A percentile compares a stretch with the other conserved stretches of the same genome.
Evolutionary conservation across 1,284 basidiomycete genomes (phyloP).

Genomic region (Lignosus rhinocerotis): DNA sequence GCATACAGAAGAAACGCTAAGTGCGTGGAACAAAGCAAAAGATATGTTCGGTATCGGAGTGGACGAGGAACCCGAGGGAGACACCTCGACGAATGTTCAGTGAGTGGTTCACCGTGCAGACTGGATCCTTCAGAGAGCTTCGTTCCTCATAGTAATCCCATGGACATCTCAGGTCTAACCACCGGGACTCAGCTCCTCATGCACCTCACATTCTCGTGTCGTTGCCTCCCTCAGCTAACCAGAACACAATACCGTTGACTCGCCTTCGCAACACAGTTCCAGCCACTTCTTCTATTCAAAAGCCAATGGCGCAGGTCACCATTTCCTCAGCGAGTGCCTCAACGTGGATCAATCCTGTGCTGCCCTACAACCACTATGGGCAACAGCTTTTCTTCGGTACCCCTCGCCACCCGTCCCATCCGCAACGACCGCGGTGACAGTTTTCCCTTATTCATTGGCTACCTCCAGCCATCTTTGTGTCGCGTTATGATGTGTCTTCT

Average conservation of each 20-base stretch:
- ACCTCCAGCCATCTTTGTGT: too few species aligned
- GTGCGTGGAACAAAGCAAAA: background rate
- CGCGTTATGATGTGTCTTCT: too few species aligned
- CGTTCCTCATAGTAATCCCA: background rate
- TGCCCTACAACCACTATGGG: background rate
- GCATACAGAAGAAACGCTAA: background rate
- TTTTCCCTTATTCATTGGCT: too few species aligned
- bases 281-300: background rate
- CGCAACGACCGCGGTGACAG: too few species aligned
- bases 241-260: too few species aligned
- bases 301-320: background rate
- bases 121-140: background rate
- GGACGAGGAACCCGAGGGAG: background rate
- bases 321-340: background rate
- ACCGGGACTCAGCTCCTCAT: background rate
- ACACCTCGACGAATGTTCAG: background rate
- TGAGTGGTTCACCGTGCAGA: background rate
- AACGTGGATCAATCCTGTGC: background rate
- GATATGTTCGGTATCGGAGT: background rate
- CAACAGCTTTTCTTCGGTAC: background rate
- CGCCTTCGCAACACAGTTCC: too few species aligned
- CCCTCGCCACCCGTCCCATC: too few species aligned
- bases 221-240: too few species aligned
- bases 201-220: too few species aligned
- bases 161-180: background rate